phyloP scores from a whole-genome alignment of 768 basidiomycete species.

The Mycena kentingensis region DNA sequence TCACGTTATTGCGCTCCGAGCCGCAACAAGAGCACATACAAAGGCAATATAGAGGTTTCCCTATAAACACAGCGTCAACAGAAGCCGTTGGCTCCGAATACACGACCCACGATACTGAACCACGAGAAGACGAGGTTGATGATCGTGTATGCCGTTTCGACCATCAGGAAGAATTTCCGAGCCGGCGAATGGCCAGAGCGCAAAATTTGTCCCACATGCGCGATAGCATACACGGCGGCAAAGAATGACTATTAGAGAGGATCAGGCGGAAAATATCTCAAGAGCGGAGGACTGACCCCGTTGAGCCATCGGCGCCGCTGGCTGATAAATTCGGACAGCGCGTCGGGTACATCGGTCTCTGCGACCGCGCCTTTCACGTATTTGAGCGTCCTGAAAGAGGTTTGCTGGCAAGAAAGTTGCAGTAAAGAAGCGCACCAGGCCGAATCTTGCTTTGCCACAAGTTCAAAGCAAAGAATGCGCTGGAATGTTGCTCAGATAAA shows the following conservation, averaged over 20 bases:
- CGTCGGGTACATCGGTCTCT: slow-evolving; percentile 93
- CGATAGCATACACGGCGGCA: slow-evolving; percentile 90
- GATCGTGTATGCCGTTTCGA: slow-evolving; percentile 86
- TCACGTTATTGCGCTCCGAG: background rate
- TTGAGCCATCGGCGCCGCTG: slow-evolving; percentile 90
- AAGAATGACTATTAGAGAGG: too few species aligned
- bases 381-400: slow-evolving; percentile 79
- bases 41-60: slow-evolving; percentile 98
- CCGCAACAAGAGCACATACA: slow-evolving; percentile 46
- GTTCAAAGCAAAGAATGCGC: slow-evolving; percentile 83
- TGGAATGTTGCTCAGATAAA: slow-evolving; percentile 38
- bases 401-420: slow-evolving; percentile 22
- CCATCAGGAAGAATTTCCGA: slow-evolving; percentile 71
- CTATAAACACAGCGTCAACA: slow-evolving; percentile 35
- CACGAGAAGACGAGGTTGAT: slow-evolving; percentile 89
- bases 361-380: slow-evolving; percentile 94
- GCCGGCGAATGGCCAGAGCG: slow-evolving; percentile 78
- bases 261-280: too few species aligned
- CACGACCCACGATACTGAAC: slow-evolving; percentile 78
- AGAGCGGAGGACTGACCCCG: too few species aligned
- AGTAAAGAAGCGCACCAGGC: slow-evolving; percentile 52
- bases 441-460: slow-evolving; percentile 76
- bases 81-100: background rate
- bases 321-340: slow-evolving; percentile 89
- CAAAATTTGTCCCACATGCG: slow-evolving; percentile 80